phyloP scores from a whole-genome alignment of 2,329 filamentous ascomycete genomes.

The Delphinella strobiligena region DNA sequence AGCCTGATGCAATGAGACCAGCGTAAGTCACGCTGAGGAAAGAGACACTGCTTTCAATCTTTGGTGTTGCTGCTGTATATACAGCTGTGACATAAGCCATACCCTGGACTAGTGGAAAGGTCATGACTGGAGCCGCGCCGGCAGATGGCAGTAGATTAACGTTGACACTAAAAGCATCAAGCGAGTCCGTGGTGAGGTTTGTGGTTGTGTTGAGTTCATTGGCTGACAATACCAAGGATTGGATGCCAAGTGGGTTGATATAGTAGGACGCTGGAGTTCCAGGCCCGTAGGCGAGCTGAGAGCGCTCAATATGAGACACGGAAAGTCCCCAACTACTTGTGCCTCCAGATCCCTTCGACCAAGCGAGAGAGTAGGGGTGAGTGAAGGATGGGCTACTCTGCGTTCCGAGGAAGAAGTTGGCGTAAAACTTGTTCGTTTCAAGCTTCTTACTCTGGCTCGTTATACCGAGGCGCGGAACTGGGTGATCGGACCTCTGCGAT shows the following conservation, averaged over 20 bases:
- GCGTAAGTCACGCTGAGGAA: constrained; percentile 51
- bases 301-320: constrained; percentile 59
- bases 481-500: constrained; percentile 26
- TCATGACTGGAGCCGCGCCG: constrained; percentile 46
- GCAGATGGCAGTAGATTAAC: constrained; percentile 51
- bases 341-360: constrained; percentile 37
- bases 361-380: constrained; percentile 44
- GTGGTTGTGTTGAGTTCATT: constrained; percentile 55
- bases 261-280: constrained; percentile 45
- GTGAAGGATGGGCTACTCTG: constrained; percentile 61
- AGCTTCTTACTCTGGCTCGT: constrained; percentile 34
- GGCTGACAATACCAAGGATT: constrained; percentile 71
- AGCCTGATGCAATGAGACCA: constrained; percentile 44
- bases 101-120: constrained; percentile 76
- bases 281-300: constrained; percentile 39
- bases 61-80: constrained; percentile 56
- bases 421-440: constrained; percentile 58
- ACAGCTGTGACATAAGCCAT: constrained; percentile 76
- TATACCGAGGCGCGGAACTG: constrained; percentile 27
- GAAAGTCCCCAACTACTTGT: constrained; percentile 64
- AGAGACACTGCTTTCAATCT: constrained; percentile 62
- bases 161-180: constrained; percentile 48
- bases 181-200: constrained; percentile 39
- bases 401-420: constrained; percentile 65
- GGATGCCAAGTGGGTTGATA: constrained; percentile 68